phyloP scores from a whole-genome alignment of 495 filamentous ascomycete species.

The Apodospora peruviana region DNA sequence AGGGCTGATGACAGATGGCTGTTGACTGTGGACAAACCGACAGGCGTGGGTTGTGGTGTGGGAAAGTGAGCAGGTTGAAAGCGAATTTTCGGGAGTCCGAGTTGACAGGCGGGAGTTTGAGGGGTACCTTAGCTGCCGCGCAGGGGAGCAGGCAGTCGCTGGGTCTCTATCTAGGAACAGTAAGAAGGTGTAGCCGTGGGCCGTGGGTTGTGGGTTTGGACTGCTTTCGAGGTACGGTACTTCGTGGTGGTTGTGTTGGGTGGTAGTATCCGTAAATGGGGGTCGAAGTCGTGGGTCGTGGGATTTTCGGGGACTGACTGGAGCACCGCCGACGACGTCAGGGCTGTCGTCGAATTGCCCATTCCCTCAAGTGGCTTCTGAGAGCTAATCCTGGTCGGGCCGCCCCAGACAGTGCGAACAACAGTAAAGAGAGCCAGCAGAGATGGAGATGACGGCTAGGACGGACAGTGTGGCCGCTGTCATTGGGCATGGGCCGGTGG shows the following conservation, averaged over 20 bases:
- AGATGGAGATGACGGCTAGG: too few relatives aligned
- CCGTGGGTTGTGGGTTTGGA: neutral
- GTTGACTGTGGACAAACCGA: neutral
- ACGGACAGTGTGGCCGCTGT: too few relatives aligned
- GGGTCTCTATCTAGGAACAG: too few relatives aligned
- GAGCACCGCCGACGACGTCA: constrained; percentile 1
- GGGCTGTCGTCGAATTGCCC: neutral
- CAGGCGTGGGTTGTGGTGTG: neutral
- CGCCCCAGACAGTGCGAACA: neutral
- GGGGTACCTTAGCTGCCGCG: too few relatives aligned
- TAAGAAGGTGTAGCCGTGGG: too few relatives aligned
- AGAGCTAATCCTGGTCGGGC: neutral
- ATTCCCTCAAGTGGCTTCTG: neutral
- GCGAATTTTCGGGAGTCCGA: neutral
- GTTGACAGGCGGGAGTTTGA: neutral
- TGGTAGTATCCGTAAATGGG: neutral
- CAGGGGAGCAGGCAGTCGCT: too few relatives aligned
- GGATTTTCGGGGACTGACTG: neutral
- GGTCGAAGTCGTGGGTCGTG: neutral
- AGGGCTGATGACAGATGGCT: neutral
- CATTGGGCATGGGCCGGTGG: too few relatives aligned
- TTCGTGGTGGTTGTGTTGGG: too few relatives aligned
- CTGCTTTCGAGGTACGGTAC: too few relatives aligned
- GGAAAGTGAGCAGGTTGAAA: neutral
- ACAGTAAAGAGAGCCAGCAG: too few relatives aligned